Evolutionary conservation across 2,329 filamentous ascomycete species (phyloP).

Genomic region (Aureobasidium namibiae): DNA sequence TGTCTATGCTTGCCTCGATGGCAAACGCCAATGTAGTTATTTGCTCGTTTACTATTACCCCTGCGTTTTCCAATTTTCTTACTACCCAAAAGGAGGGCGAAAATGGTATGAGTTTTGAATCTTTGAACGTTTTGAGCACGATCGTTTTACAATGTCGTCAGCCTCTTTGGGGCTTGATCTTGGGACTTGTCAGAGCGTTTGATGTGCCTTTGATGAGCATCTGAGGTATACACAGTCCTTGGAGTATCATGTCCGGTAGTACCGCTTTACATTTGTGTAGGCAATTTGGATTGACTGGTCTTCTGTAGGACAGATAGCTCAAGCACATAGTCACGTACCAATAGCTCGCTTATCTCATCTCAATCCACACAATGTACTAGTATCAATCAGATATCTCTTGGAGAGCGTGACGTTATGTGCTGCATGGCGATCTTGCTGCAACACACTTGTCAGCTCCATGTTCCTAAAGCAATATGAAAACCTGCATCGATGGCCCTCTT

Average conservation of each 20-base stretch:
- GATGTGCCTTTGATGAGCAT: not conserved
- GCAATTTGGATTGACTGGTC: too few species aligned
- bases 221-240: not conserved
- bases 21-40: slow-evolving; percentile 4
- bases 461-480: too few species aligned
- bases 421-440: too few species aligned
- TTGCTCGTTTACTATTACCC: slow-evolving; percentile 11
- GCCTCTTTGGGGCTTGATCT: not conserved
- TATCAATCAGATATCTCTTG: too few species aligned
- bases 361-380: too few species aligned
- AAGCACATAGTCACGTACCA: not conserved
- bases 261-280: not conserved
- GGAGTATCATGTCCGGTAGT: not conserved
- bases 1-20: slow-evolving; percentile 1
- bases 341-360: not conserved
- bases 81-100: slow-evolving; percentile 10
- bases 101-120: slow-evolving; percentile 11
- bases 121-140: not conserved
- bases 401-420: too few species aligned
- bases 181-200: not conserved
- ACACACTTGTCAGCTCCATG: too few species aligned
- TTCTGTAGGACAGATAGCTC: not conserved
- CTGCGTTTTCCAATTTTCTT: slow-evolving; percentile 8
- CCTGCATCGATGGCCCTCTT: too few species aligned
- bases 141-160: not conserved